phyloP scores from a whole-genome alignment of 2,329 filamentous ascomycete genomes.

The Claviceps arundinis region DNA sequence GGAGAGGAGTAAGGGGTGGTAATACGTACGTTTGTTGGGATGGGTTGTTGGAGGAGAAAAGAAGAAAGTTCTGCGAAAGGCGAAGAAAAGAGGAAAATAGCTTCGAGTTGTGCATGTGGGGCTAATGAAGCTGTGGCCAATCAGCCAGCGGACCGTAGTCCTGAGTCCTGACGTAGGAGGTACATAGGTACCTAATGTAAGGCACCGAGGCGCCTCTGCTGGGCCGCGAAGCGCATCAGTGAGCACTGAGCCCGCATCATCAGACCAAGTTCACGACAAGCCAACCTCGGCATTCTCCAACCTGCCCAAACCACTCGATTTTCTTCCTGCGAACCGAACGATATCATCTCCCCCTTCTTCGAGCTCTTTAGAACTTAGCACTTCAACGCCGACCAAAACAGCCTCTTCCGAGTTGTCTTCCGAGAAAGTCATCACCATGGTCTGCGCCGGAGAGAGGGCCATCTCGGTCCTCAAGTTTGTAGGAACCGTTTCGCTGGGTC shows the following conservation, averaged over 20 bases:
- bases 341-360: background rate
- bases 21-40: background rate
- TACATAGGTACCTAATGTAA: too few species aligned
- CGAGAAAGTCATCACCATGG: conserved; percentile 32
- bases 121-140: background rate
- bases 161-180: background rate
- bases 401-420: background rate
- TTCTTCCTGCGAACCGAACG: background rate
- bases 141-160: background rate
- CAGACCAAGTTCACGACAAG: background rate
- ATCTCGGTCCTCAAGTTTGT: conserved; percentile 82
- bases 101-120: background rate
- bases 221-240: too few species aligned
- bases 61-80: background rate
- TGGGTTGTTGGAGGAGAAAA: background rate
- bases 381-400: background rate
- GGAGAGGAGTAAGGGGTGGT: background rate
- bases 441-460: conserved; percentile 37
- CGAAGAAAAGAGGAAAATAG: background rate
- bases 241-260: background rate
- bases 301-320: too few species aligned
- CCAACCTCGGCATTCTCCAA: too few species aligned
- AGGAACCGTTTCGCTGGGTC: conserved; percentile 75
- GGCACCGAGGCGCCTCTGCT: too few species aligned
- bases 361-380: background rate